Evolutionary conservation across 768 basidiomycete genomes (phyloP), one percentile per base, ranked within the genome.

Genomic region (Mycena chlorophos): DNA sequence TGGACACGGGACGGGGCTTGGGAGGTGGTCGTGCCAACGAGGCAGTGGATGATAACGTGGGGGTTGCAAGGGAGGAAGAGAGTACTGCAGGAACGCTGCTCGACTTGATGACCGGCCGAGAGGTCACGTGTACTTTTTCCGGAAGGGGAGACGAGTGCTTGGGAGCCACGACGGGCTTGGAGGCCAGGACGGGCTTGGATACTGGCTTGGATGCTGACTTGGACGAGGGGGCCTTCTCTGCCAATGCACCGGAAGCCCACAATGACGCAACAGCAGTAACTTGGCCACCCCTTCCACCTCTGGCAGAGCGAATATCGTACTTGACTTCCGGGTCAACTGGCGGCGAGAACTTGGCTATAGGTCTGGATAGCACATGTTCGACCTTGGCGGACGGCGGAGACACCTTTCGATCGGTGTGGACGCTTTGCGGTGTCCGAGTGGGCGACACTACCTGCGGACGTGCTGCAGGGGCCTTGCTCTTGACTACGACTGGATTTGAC

Each of bases 221-320:
- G 55, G 50, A 54, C 40, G 52, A 49, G 26, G 57, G 28, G 10
- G 56, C 16, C 50, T 53, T 51, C 23, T 57, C 58, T 3, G 57
- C 57, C 14, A 69, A 61, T 5, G 75, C 76, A n/a, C 77, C 82
- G 30, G 83, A 72, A 2, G 87, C 82, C 89, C 89, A 92, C 22
- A 92, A 72, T 2, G 88, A 81, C 0, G 87, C 83, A 1, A 90
- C 87, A 3, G 88, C 75, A 2, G 88, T 76, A 16, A 91, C 90
- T 51, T 80, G 79, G 13, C 89, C 91, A 2, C 91, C 90, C 39
- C 79, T 74, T 2, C 91, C 90, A 3, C 91, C 89, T 20, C 89
- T 79, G 3, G 88, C 89, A 31, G 88, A 91, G 13, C 86, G 83
- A 23, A 89, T 69, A 63, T 91, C 84, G 63, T 91, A 90, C 55